Conservation (phyloP, 2,329 filamentous ascomycete species). For the Aspergillus felis region DNA sequence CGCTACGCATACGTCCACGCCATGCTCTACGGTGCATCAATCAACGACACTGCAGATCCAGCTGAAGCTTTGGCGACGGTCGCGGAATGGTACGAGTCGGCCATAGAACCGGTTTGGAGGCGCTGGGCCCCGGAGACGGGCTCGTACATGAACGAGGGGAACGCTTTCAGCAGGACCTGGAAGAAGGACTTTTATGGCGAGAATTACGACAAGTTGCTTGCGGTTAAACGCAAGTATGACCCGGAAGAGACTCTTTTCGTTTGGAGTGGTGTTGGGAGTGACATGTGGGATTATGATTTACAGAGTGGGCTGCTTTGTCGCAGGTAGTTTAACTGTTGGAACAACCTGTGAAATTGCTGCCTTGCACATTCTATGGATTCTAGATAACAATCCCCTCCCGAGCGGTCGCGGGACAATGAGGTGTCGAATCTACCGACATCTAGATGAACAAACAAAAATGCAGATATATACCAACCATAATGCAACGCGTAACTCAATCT, state of each 20-base stretch:
- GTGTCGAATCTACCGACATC: background rate
- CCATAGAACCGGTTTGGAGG: conserved; percentile 20
- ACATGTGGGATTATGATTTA: conserved; percentile 19
- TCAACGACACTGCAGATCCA: no score
- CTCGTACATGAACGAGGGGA: conserved; percentile 23
- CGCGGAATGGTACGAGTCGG: background rate
- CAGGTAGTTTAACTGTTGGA: no score
- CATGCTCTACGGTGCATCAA: no score
- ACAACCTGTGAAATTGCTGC: no score
- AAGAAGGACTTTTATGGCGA: conserved; percentile 24
- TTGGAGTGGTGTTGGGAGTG: conserved; percentile 17
- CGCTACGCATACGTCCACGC: no score
- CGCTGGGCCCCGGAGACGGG: conserved; percentile 22
- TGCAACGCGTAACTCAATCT: background rate
- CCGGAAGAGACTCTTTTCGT: conserved; percentile 16
- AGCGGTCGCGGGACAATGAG: no score
- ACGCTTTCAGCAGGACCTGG: conserved; percentile 12
- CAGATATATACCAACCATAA: background rate
- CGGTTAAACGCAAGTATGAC: conserved; percentile 28
- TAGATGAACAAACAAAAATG: background rate
- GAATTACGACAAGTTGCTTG: conserved; percentile 23
- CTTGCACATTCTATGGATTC: no score
- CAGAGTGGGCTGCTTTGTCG: conserved; percentile 13
- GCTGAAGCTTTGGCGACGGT: no score
- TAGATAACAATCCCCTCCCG: no score